Base-by-base conservation (phyloP, 2,329 filamentous ascomycete genomes). In the Ophiocordyceps camponoti-saundersi region DNA sequence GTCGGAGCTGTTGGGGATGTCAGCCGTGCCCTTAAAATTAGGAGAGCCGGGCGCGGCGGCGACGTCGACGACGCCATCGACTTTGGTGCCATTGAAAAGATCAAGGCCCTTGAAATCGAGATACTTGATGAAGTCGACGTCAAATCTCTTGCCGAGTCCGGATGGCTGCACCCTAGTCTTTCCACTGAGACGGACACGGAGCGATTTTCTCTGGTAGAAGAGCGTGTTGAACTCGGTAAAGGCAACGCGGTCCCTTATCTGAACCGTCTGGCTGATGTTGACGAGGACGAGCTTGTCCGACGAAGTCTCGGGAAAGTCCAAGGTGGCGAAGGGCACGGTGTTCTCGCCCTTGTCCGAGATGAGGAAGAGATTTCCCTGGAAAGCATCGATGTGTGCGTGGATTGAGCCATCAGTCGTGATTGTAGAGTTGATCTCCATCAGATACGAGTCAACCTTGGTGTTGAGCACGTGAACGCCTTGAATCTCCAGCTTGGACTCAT, bases 1-100 rank as follows among this genome's bases (percentile, higher is more conserved):
- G 46, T 75, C 62, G 1, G 79, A 81, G 7, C 68, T 70, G 59
- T 85, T 85, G 52, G 77, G 78, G 45, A 85, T 79, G 48, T 66
- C 65, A 48, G 72, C 70, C 15, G 65, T 71, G 53, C 71, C 79
- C 46, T 70, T 63, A 62, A 85, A 80, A 64, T 83, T 85, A 57
- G 71, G 68, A 21, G 66, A 70, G 46, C 70, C 64, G 11, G 57
- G 51, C 47, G 67, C 56, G 15, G 55, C 48, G 26, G 58, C 53
- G 20, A 69, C 54, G 32, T 66, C 59, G 52, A 81, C 69, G 41
- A 62, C 61, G 51, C 73, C 68, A 40, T 75, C 63, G 48, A 80
- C 70, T 29, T 60, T 57, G 45, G 75, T 71, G 45, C 77, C 77
- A 41, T 65, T 56, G 52, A 85, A 75, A 49, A 68, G 65, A 56